A percentile compares a stretch with the other conserved stretches of the same genome.
Conservation (phyloP, 768 basidiomycete genomes). For the Filobasidium wieringae region DNA sequence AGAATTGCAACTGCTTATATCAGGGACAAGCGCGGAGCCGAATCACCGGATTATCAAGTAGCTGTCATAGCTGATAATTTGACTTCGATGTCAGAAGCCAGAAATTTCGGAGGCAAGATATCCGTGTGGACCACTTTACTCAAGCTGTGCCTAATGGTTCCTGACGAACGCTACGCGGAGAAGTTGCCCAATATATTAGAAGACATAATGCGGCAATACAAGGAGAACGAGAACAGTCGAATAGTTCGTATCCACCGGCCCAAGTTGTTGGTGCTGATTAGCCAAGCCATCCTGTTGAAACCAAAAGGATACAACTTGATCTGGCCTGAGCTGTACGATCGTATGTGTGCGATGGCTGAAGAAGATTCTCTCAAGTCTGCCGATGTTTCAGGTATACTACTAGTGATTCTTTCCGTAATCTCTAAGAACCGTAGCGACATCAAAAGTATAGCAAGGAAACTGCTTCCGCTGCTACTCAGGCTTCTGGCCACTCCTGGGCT, state of each 20-base stretch:
- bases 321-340: neutral
- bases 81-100: neutral
- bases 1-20: conserved; percentile 6
- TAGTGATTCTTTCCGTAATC: conserved; percentile 6
- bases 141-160: conserved; percentile 9
- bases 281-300: conserved; percentile 10
- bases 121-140: conserved; percentile 9
- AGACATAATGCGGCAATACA: conserved; percentile 8
- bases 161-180: conserved; percentile 11
- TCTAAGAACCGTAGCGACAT: conserved; percentile 5
- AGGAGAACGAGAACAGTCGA: neutral
- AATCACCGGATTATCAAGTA: conserved; percentile 10
- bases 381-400: neutral
- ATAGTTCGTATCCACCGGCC: neutral
- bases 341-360: neutral
- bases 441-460: neutral
- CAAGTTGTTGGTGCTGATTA: conserved; percentile 7
- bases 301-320: neutral
- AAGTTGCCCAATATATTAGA: conserved; percentile 3
- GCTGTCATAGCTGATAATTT: conserved; percentile 14
- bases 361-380: neutral
- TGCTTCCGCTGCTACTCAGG: conserved; percentile 1
- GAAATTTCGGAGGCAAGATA: neutral
- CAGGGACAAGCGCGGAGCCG: conserved; percentile 9
- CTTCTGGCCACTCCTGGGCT: neutral